Base-by-base conservation (phyloP, 2,329 filamentous ascomycete species). In the Hypoxylon sp. region DNA sequence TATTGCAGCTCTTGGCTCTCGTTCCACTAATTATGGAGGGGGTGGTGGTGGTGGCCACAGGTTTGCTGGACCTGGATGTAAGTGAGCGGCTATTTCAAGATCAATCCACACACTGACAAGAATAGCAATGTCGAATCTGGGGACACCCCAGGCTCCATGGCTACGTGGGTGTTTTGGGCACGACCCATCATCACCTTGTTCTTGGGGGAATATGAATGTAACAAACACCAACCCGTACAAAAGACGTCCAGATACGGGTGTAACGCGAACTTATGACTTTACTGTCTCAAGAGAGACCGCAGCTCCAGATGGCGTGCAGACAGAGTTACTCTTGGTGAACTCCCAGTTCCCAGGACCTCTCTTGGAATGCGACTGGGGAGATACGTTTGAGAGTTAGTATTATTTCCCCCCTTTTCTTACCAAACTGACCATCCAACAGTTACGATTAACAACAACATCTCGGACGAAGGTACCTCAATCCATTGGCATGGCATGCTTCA, bases 391-490 rank as follows among this genome's bases (percentile, higher is more conserved):
- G 41, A 46, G 57, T 60, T 31, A 19, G 54, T n/a, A n/a, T n/a
- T n/a, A n/a, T n/a, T n/a, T n/a, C n/a, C 25, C 12, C 2, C 7
- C 7, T 7, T 20, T 21, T 41, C 13, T 8, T 26, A 8, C 26
- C 17, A 17, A 9, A 6, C 13, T 44, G 34, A 23, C 13, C 13
- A 21, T 17, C 5, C 26, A 32, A 20, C 16, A 54, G 78, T 86
- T 43, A 81, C 81, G 23, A 75, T 86, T 50, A 74, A 81, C 68
- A 88, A 88, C 62, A 73, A 78, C 6, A 76, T 86, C 1, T 76
- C 75, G 5, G 56, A 56, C 4, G 55, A 62, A n/a, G 58, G 58
- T n/a, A 55, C 47, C 2, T 21, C 57, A 0, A 38, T 61, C 27
- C 60, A 62, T 42, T 61, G 52, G 50, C 60, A 62, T 31, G 60